Evolutionary conservation across 495 filamentous ascomycete genomes (phyloP).

Genomic region (Tuber magnatum): DNA sequence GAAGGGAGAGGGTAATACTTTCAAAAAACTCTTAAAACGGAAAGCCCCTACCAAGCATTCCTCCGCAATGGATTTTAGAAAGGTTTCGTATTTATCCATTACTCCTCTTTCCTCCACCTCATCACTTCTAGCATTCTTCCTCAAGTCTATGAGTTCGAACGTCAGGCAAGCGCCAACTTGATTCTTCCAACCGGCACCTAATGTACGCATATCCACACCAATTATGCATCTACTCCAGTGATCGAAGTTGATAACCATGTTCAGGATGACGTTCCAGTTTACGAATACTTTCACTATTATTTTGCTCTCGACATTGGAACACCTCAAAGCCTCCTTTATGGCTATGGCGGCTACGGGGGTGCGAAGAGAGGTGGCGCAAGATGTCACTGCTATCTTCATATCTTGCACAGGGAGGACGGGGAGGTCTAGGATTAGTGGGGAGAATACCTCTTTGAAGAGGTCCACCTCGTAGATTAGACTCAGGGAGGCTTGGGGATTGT

Average conservation of each 20-base stretch:
- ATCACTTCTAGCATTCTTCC: conserved; percentile 27
- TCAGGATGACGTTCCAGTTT: conserved; percentile 54
- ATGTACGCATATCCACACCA: conserved; percentile 60
- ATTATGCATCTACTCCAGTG: conserved; percentile 42
- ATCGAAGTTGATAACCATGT: conserved; percentile 43
- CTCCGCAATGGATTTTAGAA: conserved; percentile 46
- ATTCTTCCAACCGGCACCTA: conserved; percentile 68
- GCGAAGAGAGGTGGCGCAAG: conserved; percentile 15
- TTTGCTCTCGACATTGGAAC: conserved; percentile 66
- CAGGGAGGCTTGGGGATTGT: no score
- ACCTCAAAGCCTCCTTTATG: conserved; percentile 67
- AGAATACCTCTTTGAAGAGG: conserved; percentile 76
- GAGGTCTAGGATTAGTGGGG: conserved; percentile 49
- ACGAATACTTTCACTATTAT: conserved; percentile 57
- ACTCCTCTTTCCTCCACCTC: conserved; percentile 23
- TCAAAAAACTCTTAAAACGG: conserved; percentile 26
- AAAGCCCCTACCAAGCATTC: conserved; percentile 45
- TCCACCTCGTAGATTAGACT: no score
- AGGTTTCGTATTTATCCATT: conserved; percentile 43
- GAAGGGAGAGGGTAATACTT: conserved; percentile 15
- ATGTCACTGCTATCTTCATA: neutral
- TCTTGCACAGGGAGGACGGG: conserved; percentile 42
- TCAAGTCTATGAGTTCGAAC: conserved; percentile 52
- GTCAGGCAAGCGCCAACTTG: conserved; percentile 66
- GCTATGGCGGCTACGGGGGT: conserved; percentile 44